These are phyloP conservation scores for Senna siamea DNA, from an alignment of 306 rosid genomes.

Conservation along the genomic window DNA sequence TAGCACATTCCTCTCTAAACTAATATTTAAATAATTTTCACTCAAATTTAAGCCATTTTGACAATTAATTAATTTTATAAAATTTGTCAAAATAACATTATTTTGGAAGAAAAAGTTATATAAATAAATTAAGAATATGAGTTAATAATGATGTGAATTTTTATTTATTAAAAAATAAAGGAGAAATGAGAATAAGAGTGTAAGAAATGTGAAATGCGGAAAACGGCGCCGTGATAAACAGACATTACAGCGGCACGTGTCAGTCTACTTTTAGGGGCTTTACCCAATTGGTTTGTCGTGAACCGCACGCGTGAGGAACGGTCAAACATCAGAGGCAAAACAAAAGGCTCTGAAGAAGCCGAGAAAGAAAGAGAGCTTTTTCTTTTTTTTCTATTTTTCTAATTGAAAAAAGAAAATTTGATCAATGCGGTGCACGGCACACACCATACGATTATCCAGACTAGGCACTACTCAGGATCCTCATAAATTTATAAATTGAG, in stretches of 20 bases:
- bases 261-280: constrained; percentile 4
- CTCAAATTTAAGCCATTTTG: no score
- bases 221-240: constrained; percentile 55
- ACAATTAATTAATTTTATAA: no score
- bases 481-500: no score
- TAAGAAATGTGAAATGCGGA: constrained; percentile 40
- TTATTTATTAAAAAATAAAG: background rate
- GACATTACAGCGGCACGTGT: constrained; percentile 53
- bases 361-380: constrained; percentile 9
- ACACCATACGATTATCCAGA: background rate
- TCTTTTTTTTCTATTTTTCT: background rate
- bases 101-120: no score
- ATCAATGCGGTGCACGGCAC: background rate
- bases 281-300: constrained; percentile 64
- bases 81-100: no score
- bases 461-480: background rate
- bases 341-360: constrained; percentile 11
- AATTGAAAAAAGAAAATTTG: background rate
- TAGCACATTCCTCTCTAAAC: no score
- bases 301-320: constrained; percentile 73
- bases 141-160: no score
- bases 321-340: constrained; percentile 59
- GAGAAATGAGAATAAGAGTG: no score
- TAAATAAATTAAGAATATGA: no score
- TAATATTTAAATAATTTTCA: no score